Base-by-base conservation (phyloP, 305 asterid genomes). In the Plantago lanceolata region DNA sequence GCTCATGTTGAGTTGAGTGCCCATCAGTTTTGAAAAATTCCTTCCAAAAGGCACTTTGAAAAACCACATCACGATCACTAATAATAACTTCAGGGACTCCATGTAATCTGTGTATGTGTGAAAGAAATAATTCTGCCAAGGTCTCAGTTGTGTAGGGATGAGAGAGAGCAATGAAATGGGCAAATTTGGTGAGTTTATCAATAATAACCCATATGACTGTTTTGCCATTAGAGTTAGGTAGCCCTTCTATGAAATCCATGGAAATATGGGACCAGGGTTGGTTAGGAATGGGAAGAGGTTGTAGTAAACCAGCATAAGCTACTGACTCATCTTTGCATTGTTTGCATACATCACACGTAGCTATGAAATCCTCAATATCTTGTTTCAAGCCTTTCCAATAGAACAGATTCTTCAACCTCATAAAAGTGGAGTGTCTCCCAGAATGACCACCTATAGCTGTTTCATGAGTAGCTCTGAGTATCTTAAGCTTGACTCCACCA, bases 171-270 rank as follows among this genome's bases (percentile, higher is more conserved):
- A 24, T 1, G 3, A 24, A 24, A 24, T 24, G 28, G 3, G 2
- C 28, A 24, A 24, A 24, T 3, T 24, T 24, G 28, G 3, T 24
- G 3, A 24, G 28, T 24, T 3, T 24, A 24, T 24, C 28, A 24
- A 24, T 24, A 3, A 24, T 24, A 24, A 24, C 28, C 28, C 28
- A 24, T 14, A 47, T 0, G 28, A 24, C 28, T 1, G 28, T 24
- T 24, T 43, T 43, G 14, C 48, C 63, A 53, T 2, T 8, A 0
- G 29, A n/a, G 2, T 12, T 35, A 0, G 49, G 65, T 7, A 60
- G 31, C 2, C 51, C 17, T 8, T 40, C 26, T 2, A 66, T 40
- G 19, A 66, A 55, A 26, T 55, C 56, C 63, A 66, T 37, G 2
- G 44, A 13, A 5, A 66, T 66, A 13, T 26, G 14, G 0, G n/a